Base-by-base conservation (phyloP, 2,329 filamentous ascomycete genomes). In the Colletotrichum sp. region DNA sequence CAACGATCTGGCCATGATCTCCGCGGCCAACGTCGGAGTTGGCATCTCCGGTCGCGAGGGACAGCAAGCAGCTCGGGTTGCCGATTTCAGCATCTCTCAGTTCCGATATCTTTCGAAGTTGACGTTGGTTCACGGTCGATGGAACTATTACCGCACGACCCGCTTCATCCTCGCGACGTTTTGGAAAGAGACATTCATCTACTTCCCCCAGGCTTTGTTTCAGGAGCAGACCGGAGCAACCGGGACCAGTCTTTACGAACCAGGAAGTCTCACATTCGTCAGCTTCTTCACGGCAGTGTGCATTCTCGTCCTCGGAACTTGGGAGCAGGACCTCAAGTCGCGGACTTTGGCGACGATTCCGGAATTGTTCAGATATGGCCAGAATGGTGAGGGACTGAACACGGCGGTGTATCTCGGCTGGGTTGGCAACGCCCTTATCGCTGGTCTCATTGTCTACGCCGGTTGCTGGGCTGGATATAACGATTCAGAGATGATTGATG, bases 1-100 rank as follows among this genome's bases (percentile, higher is more conserved):
- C 62, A 98, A 98, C 80, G 96, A 98, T 81, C 93, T 98, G 79
- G 95, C 96, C 69, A 98, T 98, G 96, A 98, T 98, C 68, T 95
- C 96, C 80, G 95, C 89, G 5, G 88, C 89, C 1, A 96, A 98
- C 81, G 95, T 98, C 13, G 96, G 96, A 16, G 93, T 98, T 61
- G 96, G 96, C 16, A 96, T 98, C 64, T 96, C 95, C 0, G 96
- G 96, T 2, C 96, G 96, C 81, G 96, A 98, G 85, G 96, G 96
- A 1, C 87, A 98, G 2, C 96, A 98, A 83, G 96, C 96, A 6
- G 95, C 96, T 0, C 91, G 96, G 75, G 96, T 96, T 2, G 95
- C 95, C 0, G 96, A 98, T 83, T 98, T 97, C 82, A 94, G 95
- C 6, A 96, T 98, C 78, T 95, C 94, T 0, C 95, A 98, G 82